Evolutionary conservation across 306 rosid species (phyloP).

Genomic region (Mimosa pudica): DNA sequence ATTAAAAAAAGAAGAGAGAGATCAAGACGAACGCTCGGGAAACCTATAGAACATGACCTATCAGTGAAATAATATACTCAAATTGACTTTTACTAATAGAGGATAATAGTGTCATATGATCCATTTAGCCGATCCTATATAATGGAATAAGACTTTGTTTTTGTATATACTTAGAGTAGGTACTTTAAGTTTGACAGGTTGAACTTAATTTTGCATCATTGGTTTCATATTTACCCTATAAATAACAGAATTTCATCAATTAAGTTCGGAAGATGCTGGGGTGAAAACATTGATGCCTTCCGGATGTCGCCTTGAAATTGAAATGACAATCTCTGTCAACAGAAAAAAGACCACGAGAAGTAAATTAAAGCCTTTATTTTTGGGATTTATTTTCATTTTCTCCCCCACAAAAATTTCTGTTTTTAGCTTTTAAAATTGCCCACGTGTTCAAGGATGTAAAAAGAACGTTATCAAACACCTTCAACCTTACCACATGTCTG

Average conservation of each 20-base stretch:
- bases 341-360: neutral
- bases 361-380: neutral
- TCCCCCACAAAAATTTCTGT: neutral
- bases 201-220: neutral
- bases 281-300: neutral
- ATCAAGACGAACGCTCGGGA: no score
- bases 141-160: no score
- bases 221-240: neutral
- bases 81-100: no score
- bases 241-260: conserved; percentile 2
- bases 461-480: neutral
- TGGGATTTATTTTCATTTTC: neutral
- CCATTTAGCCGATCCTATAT: no score
- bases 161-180: no score
- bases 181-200: neutral
- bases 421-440: conserved; percentile 9
- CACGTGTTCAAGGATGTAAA: neutral
- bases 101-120: no score
- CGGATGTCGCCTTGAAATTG: neutral
- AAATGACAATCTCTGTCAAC: conserved; percentile 4
- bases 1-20: no score
- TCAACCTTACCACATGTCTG: conserved; percentile 14
- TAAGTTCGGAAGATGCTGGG: neutral
- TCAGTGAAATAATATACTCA: no score
- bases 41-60: no score